Conservation (phyloP, 2,329 filamentous ascomycete species). For the Clonostachys chloroleuca region DNA sequence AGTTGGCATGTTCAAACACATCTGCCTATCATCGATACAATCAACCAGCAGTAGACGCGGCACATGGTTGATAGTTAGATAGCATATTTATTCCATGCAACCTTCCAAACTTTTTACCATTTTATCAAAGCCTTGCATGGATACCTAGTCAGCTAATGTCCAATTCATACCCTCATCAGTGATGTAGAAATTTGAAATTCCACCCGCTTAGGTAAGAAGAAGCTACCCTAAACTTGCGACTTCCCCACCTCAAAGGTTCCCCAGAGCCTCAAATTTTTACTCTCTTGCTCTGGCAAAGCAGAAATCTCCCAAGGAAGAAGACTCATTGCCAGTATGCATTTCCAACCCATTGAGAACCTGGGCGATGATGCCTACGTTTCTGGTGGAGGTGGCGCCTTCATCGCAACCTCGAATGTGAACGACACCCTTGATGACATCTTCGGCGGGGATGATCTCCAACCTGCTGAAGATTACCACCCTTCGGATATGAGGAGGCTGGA, state of each 20-base stretch:
- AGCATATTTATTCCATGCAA: no score
- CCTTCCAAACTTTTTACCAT: no score
- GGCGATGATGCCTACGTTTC: slow-evolving; percentile 17
- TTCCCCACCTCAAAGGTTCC: not conserved
- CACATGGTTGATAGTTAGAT: no score
- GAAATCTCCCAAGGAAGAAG: no score
- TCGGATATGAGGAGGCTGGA: slow-evolving; percentile 71
- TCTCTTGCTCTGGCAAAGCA: no score
- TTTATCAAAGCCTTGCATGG: no score
- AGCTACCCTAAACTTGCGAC: not conserved
- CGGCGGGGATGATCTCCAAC: slow-evolving; percentile 11
- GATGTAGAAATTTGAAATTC: no score
- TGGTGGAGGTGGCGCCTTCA: slow-evolving; percentile 8
- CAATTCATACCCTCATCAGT: no score
- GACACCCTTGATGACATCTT: slow-evolving; percentile 30
- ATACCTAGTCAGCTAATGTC: no score
- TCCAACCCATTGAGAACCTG: slow-evolving; percentile 20
- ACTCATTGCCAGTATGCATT: slow-evolving; percentile 18
- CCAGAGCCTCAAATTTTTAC: not conserved
- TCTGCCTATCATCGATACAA: no score
- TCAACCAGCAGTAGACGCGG: no score
- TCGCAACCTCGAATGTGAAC: slow-evolving; percentile 4
- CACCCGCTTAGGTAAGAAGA: not conserved
- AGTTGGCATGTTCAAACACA: no score
- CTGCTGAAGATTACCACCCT: slow-evolving; percentile 24